Conservation (phyloP, 2,329 filamentous ascomycete species). For the Colletotrichum truncatum region DNA sequence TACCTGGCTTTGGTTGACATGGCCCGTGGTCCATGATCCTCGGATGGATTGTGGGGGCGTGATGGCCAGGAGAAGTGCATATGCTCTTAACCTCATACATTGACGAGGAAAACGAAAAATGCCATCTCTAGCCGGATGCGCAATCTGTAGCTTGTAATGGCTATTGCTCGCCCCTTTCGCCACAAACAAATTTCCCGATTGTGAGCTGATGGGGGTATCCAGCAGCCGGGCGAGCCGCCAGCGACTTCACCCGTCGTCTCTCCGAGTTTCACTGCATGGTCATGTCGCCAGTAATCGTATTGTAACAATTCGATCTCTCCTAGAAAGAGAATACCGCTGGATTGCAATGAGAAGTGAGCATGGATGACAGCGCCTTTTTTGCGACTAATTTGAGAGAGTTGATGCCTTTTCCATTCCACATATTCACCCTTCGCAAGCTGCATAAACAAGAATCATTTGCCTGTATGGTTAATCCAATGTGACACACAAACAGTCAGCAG, state of each 20-base stretch:
- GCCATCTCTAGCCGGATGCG: constrained; percentile 21
- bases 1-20: neutral
- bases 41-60: constrained; percentile 22
- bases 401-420: too few species aligned
- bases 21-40: constrained; percentile 28
- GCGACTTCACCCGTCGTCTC: neutral
- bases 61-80: constrained; percentile 1
- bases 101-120: constrained; percentile 6
- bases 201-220: neutral
- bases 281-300: constrained; percentile 18
- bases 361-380: neutral
- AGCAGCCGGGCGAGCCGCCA: neutral
- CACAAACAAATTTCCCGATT: constrained; percentile 6
- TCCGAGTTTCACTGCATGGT: constrained; percentile 14
- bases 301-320: neutral
- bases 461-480: neutral
- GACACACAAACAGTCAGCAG: neutral
- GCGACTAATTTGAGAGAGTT: neutral
- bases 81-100: constrained; percentile 16
- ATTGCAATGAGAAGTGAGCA: neutral
- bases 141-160: constrained; percentile 21
- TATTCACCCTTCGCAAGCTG: neutral
- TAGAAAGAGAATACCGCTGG: neutral
- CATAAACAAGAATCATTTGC: constrained; percentile 3
- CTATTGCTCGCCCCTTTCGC: constrained; percentile 9